A percentile compares a stretch with the other conserved stretches of the same genome.
Conservation (phyloP, 495 filamentous ascomycete genomes). For the Talaromyces nanjingensis region DNA sequence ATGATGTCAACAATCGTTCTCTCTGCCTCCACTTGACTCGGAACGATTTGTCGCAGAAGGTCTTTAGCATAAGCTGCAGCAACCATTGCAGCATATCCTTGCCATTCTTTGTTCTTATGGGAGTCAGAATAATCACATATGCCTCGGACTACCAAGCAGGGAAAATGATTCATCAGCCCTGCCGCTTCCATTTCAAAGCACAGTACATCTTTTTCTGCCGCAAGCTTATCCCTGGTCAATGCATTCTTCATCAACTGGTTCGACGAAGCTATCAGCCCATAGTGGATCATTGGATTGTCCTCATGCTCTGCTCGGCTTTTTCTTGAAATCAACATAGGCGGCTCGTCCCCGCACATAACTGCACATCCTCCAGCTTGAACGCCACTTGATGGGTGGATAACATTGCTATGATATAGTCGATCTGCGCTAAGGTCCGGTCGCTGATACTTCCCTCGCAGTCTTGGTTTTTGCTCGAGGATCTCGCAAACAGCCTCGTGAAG, state of each 20-base stretch:
- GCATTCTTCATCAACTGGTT: constrained; percentile 16
- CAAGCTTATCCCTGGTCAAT: constrained; percentile 19
- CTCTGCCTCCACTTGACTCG: constrained; percentile 10
- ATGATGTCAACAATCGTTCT: constrained; percentile 5
- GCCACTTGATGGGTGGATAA: not conserved
- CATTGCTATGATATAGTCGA: not conserved
- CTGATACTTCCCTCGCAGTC: not conserved
- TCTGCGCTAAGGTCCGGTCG: not conserved
- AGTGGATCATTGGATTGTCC: constrained; percentile 15
- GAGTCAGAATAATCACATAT: constrained; percentile 31
- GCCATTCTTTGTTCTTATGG: constrained; percentile 31
- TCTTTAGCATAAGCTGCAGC: constrained; percentile 18
- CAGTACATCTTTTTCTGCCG: constrained; percentile 23
- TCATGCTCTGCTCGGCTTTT: constrained; percentile 3
- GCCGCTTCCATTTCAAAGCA: constrained; percentile 32
- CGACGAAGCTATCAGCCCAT: constrained; percentile 18
- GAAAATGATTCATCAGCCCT: constrained; percentile 26
- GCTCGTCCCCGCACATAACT: not conserved
- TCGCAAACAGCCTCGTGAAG: not conserved
- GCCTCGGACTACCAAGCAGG: constrained; percentile 28
- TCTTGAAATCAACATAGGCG: not conserved
- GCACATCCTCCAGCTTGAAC: not conserved
- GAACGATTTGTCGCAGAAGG: constrained; percentile 9
- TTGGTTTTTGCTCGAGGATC: not conserved
- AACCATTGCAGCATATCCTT: constrained; percentile 24